Conservation (phyloP, 768 basidiomycete genomes). For the Boletales sp. region DNA sequence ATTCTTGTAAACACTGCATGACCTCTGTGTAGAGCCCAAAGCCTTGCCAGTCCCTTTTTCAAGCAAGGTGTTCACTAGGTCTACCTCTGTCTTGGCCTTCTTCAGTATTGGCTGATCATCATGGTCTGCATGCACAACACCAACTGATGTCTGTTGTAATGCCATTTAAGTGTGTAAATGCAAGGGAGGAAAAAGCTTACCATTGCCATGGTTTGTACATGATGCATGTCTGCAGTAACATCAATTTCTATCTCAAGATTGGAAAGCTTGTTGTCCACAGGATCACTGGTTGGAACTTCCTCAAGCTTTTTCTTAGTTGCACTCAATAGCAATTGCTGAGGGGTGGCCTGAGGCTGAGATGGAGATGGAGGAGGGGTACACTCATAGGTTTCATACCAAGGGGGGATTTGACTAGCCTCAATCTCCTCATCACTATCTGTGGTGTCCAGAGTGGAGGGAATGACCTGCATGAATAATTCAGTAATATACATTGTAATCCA, state of each 20-base stretch:
- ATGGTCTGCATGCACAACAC: no score
- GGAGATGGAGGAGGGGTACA: no score
- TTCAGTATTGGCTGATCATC: background rate
- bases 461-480: no score
- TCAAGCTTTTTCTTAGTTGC: slow-evolving; percentile 2
- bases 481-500: no score
- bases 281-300: background rate
- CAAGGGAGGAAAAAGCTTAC: background rate
- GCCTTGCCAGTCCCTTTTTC: no score
- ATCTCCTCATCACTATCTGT: background rate
- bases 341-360: background rate
- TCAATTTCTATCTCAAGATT: no score
- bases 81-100: background rate
- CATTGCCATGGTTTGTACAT: background rate
- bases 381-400: no score
- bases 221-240: no score
- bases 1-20: background rate
- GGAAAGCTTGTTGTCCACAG: background rate
- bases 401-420: background rate
- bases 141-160: background rate
- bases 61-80: no score
- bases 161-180: background rate
- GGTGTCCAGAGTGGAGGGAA: background rate
- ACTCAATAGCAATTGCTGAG: no score
- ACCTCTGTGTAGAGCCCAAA: no score